Conservation (phyloP, 331 rosid species). For the Telfairia occidentalis region DNA sequence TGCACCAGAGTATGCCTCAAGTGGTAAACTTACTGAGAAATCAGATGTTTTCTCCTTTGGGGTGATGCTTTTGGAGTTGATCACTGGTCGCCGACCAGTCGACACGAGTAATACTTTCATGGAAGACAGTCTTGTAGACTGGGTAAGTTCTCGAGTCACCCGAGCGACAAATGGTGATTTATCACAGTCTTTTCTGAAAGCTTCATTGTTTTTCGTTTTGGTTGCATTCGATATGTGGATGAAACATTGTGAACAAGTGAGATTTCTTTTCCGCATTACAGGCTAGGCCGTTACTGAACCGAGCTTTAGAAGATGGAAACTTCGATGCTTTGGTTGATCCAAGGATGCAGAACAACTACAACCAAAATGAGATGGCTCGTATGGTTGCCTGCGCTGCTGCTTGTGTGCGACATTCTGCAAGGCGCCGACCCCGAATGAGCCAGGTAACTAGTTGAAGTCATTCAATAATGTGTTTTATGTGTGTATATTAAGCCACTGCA, state of each 20-base stretch:
- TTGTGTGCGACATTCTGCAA: constrained; percentile 36
- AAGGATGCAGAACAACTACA: constrained; percentile 31
- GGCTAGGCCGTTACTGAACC: constrained; percentile 41
- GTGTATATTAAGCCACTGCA: neutral
- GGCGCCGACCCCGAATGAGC: constrained; percentile 42
- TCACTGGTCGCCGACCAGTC: constrained; percentile 33
- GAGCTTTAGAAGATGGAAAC: constrained; percentile 30
- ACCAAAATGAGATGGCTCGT: constrained; percentile 27
- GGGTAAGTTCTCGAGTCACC: constrained; percentile 36
- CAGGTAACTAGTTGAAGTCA: constrained; percentile 23
- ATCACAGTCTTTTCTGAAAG: neutral
- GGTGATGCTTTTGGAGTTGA: constrained; percentile 50
- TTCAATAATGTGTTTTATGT: neutral
- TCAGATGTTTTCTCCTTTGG: constrained; percentile 47
- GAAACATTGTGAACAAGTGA: neutral
- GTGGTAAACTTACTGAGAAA: constrained; percentile 40
- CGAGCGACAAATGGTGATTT: too few relatives aligned
- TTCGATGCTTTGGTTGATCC: constrained; percentile 28
- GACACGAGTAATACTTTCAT: constrained; percentile 19
- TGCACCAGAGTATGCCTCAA: constrained; percentile 42
- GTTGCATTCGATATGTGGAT: neutral
- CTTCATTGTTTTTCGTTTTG: neutral
- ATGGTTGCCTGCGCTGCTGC: constrained; percentile 43
- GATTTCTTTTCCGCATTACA: neutral
- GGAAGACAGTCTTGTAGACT: constrained; percentile 39